Percentiles rank a stretch among this genome's conserved stretches.
phyloP scores from a whole-genome alignment of 257 asterid genomes.

The Jacaranda copaia region DNA sequence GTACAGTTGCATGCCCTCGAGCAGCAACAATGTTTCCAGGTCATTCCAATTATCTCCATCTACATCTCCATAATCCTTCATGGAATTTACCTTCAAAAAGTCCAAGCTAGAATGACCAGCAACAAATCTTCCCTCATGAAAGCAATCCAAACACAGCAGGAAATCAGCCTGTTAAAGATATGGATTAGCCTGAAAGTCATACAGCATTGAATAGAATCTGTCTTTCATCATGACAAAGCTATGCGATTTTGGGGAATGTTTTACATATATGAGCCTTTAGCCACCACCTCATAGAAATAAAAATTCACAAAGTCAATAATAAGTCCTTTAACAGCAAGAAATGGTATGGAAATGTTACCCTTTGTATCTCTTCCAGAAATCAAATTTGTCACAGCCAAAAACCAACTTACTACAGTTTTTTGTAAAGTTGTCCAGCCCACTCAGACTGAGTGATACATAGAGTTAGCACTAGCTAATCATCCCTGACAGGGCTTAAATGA shows the following conservation, averaged over 20 bases:
- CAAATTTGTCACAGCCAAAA: background rate
- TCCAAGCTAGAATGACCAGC: conserved; percentile 81
- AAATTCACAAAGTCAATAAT: background rate
- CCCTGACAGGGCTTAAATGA: background rate
- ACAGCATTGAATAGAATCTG: conserved; percentile 3
- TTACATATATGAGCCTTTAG: background rate
- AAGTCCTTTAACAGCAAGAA: too few species aligned
- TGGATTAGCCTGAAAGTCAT: conserved; percentile 24
- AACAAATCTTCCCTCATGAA: conserved; percentile 73
- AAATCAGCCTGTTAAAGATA: conserved; percentile 64
- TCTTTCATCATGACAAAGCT: background rate
- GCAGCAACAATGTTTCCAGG: conserved; percentile 73
- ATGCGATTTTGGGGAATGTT: background rate
- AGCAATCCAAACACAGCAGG: conserved; percentile 70
- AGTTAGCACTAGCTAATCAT: background rate
- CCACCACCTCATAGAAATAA: background rate
- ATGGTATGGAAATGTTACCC: background rate
- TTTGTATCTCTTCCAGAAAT: background rate
- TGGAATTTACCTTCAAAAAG: conserved; percentile 63
- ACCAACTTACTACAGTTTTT: background rate
- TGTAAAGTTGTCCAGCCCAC: background rate
- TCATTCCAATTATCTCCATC: conserved; percentile 81
- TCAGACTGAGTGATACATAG: background rate
- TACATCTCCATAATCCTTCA: conserved; percentile 60
- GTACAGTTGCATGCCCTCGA: conserved; percentile 74